Percentiles rank a stretch among this genome's conserved stretches.
Evolutionary conservation across 2,329 filamentous ascomycete genomes (phyloP).

Genomic region (Aspergillus nomiae): DNA sequence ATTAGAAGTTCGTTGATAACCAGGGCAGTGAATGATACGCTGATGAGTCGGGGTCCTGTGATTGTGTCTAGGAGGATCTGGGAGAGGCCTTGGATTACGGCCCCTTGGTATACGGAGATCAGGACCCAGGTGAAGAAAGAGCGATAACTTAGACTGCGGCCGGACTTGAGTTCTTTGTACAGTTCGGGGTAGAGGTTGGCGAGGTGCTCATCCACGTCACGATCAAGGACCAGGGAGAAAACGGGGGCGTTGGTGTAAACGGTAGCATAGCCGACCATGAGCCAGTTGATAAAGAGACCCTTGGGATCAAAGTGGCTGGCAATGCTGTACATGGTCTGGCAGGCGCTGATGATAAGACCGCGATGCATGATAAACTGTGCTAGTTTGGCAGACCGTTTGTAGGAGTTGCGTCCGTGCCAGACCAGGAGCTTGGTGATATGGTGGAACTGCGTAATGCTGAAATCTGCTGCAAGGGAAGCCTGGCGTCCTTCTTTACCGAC

Average conservation of each 20-base stretch:
- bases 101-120: slow-evolving; percentile 92
- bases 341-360: slow-evolving; percentile 90
- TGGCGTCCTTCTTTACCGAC: slow-evolving; percentile 97
- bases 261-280: slow-evolving; percentile 94
- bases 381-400: slow-evolving; percentile 93
- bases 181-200: slow-evolving; percentile 95
- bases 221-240: slow-evolving; percentile 89
- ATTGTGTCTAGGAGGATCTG: slow-evolving; percentile 83
- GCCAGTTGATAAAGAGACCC: slow-evolving; percentile 93
- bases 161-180: slow-evolving; percentile 94
- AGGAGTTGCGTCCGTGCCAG: slow-evolving; percentile 97
- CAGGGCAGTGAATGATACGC: slow-evolving; percentile 87
- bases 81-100: slow-evolving; percentile 91
- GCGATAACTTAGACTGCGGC: slow-evolving; percentile 82
- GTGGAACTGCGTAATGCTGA: slow-evolving; percentile 92
- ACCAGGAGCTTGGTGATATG: slow-evolving; percentile 96
- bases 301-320: slow-evolving; percentile 90
- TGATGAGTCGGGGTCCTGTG: slow-evolving; percentile 70
- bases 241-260: slow-evolving; percentile 94
- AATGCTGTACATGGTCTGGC: slow-evolving; percentile 96
- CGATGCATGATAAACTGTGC: slow-evolving; percentile 98
- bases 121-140: slow-evolving; percentile 98
- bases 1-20: slow-evolving; percentile 94
- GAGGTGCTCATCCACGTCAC: slow-evolving; percentile 89
- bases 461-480: slow-evolving; percentile 92